Conservation (phyloP, 345 rosid species). For the Lepidium didymum region DNA sequence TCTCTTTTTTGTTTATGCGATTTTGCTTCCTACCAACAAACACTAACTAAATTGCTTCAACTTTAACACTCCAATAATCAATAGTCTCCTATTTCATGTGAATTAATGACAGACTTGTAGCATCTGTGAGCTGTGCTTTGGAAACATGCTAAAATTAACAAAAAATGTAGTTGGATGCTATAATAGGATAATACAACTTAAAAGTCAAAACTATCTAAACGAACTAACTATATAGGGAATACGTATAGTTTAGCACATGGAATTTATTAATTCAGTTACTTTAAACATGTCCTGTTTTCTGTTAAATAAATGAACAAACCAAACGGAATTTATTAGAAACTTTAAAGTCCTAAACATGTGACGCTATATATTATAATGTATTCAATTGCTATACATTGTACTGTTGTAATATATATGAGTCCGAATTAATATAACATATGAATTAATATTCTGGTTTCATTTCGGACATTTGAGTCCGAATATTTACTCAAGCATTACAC, state of each 20-base stretch:
- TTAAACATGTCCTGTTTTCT: neutral
- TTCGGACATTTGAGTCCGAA: too few species aligned
- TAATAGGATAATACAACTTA: neutral
- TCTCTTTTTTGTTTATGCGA: constrained; percentile 6
- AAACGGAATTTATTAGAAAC: neutral
- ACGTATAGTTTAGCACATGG: too few species aligned
- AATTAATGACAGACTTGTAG: neutral
- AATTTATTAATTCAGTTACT: neutral
- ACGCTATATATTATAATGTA: too few species aligned
- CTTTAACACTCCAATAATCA: neutral
- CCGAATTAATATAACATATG: too few species aligned
- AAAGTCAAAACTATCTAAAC: neutral
- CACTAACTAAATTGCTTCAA: constrained; percentile 1
- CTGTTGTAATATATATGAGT: too few species aligned
- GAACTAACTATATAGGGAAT: neutral
- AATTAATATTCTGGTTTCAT: too few species aligned
- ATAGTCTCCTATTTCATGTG: neutral
- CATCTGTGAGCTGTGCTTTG: neutral
- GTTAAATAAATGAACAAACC: neutral
- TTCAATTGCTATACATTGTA: too few species aligned
- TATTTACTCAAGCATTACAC: too few species aligned
- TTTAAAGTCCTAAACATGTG: neutral
- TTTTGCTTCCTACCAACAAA: constrained; percentile 28
- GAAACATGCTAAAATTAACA: neutral
- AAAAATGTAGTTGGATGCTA: neutral